phyloP scores from a whole-genome alignment of 2,329 filamentous ascomycete genomes.

The Xylogone sp. region DNA sequence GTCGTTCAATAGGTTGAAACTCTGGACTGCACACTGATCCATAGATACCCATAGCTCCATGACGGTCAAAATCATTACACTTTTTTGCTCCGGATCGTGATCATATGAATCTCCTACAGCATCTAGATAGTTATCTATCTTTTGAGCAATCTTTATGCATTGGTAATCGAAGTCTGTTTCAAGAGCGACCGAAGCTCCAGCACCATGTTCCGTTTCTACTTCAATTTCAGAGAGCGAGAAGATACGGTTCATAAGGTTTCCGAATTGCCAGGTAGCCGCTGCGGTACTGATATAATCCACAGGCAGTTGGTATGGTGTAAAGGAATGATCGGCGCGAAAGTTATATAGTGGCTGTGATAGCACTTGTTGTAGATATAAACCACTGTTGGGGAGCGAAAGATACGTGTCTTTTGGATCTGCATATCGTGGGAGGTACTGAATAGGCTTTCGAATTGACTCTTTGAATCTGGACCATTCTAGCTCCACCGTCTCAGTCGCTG shows the following conservation, averaged over 20 bases:
- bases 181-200: neutral
- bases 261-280: neutral
- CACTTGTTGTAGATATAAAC: slow-evolving; percentile 24
- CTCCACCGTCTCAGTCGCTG: slow-evolving; percentile 26
- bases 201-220: slow-evolving; percentile 10
- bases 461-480: slow-evolving; percentile 38
- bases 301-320: neutral
- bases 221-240: slow-evolving; percentile 16
- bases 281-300: slow-evolving; percentile 1
- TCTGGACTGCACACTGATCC: slow-evolving; percentile 40
- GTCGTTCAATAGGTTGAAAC: slow-evolving; percentile 43
- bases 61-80: slow-evolving; percentile 46
- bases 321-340: neutral
- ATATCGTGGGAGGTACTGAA: slow-evolving; percentile 37
- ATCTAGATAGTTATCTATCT: slow-evolving; percentile 34
- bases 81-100: slow-evolving; percentile 43
- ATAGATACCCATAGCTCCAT: slow-evolving; percentile 57
- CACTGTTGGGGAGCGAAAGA: slow-evolving; percentile 39
- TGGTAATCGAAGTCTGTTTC: neutral
- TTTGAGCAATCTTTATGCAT: slow-evolving; percentile 27
- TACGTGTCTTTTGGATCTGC: slow-evolving; percentile 29
- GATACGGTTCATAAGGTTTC: slow-evolving; percentile 19
- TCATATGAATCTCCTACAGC: slow-evolving; percentile 34
- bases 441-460: slow-evolving; percentile 25
- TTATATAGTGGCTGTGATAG: neutral